phyloP scores from a whole-genome alignment of 169 alveolate species.

The Babesia bigemina region DNA sequence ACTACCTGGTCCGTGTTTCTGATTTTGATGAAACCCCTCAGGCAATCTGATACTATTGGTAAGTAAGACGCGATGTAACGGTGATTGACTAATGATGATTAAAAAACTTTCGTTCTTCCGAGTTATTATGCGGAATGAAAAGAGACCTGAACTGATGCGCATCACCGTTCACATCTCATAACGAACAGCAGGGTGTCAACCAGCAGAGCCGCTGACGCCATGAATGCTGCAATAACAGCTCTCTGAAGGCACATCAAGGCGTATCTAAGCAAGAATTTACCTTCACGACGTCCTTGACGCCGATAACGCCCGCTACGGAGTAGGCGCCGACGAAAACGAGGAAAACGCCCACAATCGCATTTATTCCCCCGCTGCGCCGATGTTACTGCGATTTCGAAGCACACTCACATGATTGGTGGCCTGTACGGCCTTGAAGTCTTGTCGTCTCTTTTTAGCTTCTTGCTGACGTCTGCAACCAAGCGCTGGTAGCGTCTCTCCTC shows the following conservation, averaged over 20 bases:
- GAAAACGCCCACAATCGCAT: slow-evolving; percentile 59
- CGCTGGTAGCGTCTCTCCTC: slow-evolving; percentile 61
- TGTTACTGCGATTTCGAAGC: too few relatives aligned
- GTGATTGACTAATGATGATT: slow-evolving; percentile 40
- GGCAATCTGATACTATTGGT: slow-evolving; percentile 26
- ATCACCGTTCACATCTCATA: slow-evolving; percentile 24
- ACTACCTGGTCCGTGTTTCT: slow-evolving; percentile 62
- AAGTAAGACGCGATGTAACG: background rate
- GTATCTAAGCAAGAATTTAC: background rate
- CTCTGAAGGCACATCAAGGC: slow-evolving; percentile 6
- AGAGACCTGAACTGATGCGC: slow-evolving; percentile 70
- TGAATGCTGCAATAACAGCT: slow-evolving; percentile 30
- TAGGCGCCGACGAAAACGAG: slow-evolving; percentile 63
- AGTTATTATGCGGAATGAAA: slow-evolving; percentile 44
- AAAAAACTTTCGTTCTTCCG: slow-evolving; percentile 65
- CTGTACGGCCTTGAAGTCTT: slow-evolving; percentile 9
- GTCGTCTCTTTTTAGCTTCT: slow-evolving; percentile 2
- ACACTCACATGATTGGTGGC: slow-evolving; percentile 63
- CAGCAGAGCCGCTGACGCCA: slow-evolving; percentile 45
- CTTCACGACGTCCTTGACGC: slow-evolving; percentile 43
- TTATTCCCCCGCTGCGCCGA: slow-evolving; percentile 46
- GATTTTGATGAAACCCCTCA: slow-evolving; percentile 45
- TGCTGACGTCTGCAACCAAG: slow-evolving; percentile 34
- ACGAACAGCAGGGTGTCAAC: slow-evolving; percentile 58
- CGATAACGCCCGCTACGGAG: slow-evolving; percentile 60